Evolutionary conservation across 2,329 filamentous ascomycete genomes (phyloP), one percentile per base, ranked within the genome.

Genomic region (Neocucurbitaria cava): DNA sequence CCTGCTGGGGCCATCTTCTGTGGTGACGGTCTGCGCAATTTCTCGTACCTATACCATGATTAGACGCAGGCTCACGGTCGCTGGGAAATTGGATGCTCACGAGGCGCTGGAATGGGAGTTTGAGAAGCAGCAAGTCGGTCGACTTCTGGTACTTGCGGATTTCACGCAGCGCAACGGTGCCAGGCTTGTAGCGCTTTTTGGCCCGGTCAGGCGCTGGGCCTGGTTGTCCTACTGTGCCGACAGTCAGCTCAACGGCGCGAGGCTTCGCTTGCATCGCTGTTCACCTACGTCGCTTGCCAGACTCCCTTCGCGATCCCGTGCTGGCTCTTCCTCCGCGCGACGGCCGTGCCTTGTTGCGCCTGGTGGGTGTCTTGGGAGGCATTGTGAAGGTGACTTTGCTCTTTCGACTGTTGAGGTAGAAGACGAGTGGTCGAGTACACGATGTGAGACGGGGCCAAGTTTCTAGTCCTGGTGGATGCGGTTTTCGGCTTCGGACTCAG

Each of bases 81-180:
- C 38, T 15, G 20, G 21, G 3, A 15, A 23, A 3, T 11, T 24
- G 10, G 18, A 20, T 18, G 52, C 77, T 41, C 70, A 82, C 95
- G 77, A 99, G 84, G 78, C 95, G 91, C 83, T 97, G 92, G 85
- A 99, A 99, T 59, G 95, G 95, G 62, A 97, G 89, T 86, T 97
- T 98, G 82, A 91, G 89, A 81, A 99, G 92, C 71, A 99, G 83
- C 46, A 99, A 88, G 83, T 98, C 93, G 46, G 94, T 97, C 64
- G 89, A 92, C 84, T 96, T 96, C 84, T 98, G 94, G 85, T 98
- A 98, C 76, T 91, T 90, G 85, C 94, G 90, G 74, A 99, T 99
- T 84, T 99, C 95, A 87, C 92, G 91, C 74, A 98, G 90, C 86
- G 94, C 94, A 82, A 96, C 90, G 77, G 95, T 96, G 86, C 86